Evolutionary conservation across 441 rosid genomes (phyloP), one percentile per base, ranked within the genome.

Genomic region (Populus hybrid): DNA sequence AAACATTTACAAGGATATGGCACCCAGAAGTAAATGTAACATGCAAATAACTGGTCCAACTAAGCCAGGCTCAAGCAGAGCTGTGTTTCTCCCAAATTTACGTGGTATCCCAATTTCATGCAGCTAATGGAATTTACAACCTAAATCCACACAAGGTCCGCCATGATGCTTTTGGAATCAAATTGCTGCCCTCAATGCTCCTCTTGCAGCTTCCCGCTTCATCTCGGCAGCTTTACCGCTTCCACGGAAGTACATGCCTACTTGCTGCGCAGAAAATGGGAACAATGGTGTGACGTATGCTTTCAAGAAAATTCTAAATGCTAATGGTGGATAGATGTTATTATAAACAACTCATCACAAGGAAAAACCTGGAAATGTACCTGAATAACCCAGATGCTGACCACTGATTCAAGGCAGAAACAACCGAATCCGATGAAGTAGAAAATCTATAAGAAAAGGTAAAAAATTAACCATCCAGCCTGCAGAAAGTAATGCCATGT

Each of bases 321-420:
- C 26, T 35, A 8, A 11, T 28, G 18, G 4, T 6, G 59, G 12
- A 54, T 20, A 8, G 20, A 23, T 26, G 36, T 34, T 70, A 38
- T 75, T 12, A 50, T 28, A 20, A 79, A 26, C 67, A 32, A 26
- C 32, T n/a, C 65, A 59, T 67, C 71, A 4, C 38, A 12, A 34
- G 57, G 7, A 36, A 63, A 30, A 30, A 30, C 32, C 4, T 30
- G 32, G 32, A 54, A 69, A 21, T 11, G 11, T 72, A 92, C 99
- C 99, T 96, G 98, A 67, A 96, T 78, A 80, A 96, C 99, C 97
- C 97, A 96, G 61, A 96, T 78, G 88, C 97, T 94, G 75, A 94
- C 77, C 69, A 92, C 32, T 46, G 91, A 81, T 80, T 94, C 98
- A 3, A 96, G 59, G 77, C 94, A 91, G 90, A 94, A 96, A 1